Conservation (phyloP, 345 rosid species). For the Bruguiera sexangula region DNA sequence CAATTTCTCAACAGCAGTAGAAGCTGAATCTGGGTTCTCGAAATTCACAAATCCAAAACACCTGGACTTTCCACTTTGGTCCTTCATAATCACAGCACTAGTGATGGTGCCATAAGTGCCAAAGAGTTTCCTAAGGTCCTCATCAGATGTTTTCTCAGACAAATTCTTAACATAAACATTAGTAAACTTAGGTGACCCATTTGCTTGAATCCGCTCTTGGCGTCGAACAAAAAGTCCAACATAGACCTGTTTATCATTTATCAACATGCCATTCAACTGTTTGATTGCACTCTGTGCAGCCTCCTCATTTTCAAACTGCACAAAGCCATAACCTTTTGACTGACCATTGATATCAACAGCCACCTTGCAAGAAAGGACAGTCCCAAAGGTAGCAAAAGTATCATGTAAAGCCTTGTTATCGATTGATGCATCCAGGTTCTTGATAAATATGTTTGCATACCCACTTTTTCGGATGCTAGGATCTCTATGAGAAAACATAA, state of each 20-base stretch:
- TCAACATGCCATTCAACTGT: conserved; percentile 56
- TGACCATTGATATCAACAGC: conserved; percentile 44
- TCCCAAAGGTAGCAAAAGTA: conserved; percentile 54
- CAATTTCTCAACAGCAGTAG: conserved; percentile 51
- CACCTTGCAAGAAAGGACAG: conserved; percentile 62
- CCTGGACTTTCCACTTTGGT: conserved; percentile 55
- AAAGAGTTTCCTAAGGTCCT: conserved; percentile 57
- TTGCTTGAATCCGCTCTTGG: conserved; percentile 39
- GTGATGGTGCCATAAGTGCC: conserved; percentile 51
- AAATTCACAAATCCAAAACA: conserved; percentile 77
- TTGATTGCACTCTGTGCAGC: conserved; percentile 51
- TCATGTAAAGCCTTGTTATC: conserved; percentile 58
- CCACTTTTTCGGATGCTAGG: conserved; percentile 62
- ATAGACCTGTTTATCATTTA: conserved; percentile 61
- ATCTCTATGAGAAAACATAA: conserved; percentile 72
- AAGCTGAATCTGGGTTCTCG: conserved; percentile 53
- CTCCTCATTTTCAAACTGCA: conserved; percentile 65
- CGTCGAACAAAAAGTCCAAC: conserved; percentile 55
- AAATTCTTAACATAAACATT: conserved; percentile 66
- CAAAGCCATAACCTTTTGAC: conserved; percentile 63
- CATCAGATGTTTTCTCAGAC: conserved; percentile 51
- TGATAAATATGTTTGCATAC: conserved; percentile 63
- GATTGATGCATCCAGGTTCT: conserved; percentile 55
- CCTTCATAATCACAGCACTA: conserved; percentile 59
- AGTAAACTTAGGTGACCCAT: conserved; percentile 43